Conservation (phyloP, 768 basidiomycete species). For the Lentinula guzmanii region DNA sequence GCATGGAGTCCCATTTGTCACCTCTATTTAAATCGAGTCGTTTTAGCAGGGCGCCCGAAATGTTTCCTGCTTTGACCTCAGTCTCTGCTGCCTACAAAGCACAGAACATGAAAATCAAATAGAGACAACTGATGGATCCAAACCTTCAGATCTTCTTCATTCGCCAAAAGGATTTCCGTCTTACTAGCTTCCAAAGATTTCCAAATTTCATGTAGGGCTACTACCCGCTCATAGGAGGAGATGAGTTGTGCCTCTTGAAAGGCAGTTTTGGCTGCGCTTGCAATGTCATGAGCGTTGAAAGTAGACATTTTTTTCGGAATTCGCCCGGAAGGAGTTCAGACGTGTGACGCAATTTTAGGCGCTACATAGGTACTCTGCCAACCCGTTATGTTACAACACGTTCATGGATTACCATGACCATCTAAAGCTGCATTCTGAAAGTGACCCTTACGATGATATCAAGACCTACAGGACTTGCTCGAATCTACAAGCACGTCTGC, state of each 20-base stretch:
- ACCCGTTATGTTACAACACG: not conserved
- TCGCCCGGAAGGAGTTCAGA: not conserved
- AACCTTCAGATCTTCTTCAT: constrained; percentile 76
- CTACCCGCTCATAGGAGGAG: constrained; percentile 56
- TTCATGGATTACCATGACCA: not conserved
- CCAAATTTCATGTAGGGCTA: constrained; percentile 67
- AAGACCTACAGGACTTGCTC: not conserved
- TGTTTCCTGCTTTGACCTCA: constrained; percentile 78
- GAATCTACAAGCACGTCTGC: constrained; percentile 1
- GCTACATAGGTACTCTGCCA: not conserved
- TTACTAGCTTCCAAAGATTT: constrained; percentile 59
- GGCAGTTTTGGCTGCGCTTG: constrained; percentile 71
- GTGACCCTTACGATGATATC: not conserved
- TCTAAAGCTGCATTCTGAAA: not conserved
- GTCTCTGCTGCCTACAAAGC: constrained; percentile 57
- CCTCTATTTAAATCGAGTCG: constrained; percentile 73
- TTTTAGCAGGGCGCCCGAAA: constrained; percentile 79
- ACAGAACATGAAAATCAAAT: not conserved
- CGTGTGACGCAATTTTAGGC: not conserved
- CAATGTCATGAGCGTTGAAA: constrained; percentile 50
- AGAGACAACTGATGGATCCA: constrained; percentile 8
- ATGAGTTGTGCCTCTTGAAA: constrained; percentile 88
- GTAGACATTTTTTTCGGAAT: constrained; percentile 3
- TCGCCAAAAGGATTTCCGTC: constrained; percentile 71
- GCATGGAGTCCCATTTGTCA: constrained; percentile 94